Percentiles rank a stretch among this genome's conserved stretches.
phyloP scores from a whole-genome alignment of 2,329 filamentous ascomycete genomes.

The Nemania diffusa region DNA sequence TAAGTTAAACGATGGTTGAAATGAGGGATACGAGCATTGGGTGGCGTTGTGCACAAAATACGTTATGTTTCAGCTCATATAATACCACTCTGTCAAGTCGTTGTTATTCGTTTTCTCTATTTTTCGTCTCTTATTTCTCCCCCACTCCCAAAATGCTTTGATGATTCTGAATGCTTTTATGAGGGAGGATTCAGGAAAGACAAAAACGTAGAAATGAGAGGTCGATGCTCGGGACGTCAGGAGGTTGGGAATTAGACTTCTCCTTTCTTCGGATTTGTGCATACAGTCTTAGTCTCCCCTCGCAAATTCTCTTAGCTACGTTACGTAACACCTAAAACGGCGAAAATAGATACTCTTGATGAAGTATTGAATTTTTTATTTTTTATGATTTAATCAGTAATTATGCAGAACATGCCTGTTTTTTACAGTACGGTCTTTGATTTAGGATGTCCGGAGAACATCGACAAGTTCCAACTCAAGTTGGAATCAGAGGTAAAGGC shows the following conservation, averaged over 20 bases:
- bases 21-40: conserved; percentile 27
- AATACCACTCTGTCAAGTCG: conserved; percentile 34
- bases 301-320: conserved; percentile 17
- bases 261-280: conserved; percentile 1
- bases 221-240: background rate
- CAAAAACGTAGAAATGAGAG: conserved; percentile 11
- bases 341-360: background rate
- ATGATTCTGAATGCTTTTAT: background rate
- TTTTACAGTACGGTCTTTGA: too few species aligned
- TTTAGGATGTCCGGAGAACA: too few species aligned
- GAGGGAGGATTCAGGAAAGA: background rate
- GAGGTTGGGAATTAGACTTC: background rate
- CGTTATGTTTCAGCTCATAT: conserved; percentile 18
- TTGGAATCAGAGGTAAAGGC: too few species aligned
- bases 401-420: too few species aligned
- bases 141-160: background rate
- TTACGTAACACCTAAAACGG: background rate
- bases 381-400: too few species aligned
- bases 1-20: conserved; percentile 21
- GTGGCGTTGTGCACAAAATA: conserved; percentile 32
- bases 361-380: background rate
- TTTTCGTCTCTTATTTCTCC: background rate
- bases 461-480: too few species aligned
- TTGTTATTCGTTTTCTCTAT: background rate
- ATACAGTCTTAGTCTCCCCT: conserved; percentile 19